Evolutionary conservation across 345 rosid species (phyloP).

Genomic region (Arabis alpina): DNA sequence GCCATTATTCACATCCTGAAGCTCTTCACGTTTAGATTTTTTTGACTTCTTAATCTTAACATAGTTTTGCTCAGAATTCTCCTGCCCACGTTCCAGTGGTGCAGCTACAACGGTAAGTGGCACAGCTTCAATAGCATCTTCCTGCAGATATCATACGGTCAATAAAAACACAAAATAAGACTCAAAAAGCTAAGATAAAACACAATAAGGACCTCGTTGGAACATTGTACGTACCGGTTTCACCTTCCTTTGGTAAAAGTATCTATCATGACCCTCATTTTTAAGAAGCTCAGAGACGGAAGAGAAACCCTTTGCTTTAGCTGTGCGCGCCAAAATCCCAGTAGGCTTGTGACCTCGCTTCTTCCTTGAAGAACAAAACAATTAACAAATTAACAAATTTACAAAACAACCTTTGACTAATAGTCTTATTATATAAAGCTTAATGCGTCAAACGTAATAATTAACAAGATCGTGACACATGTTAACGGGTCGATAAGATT

Average conservation of each 20-base stretch:
- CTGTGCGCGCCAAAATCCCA: slow-evolving; percentile 61
- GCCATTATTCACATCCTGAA: slow-evolving; percentile 47
- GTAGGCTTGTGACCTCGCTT: slow-evolving; percentile 76
- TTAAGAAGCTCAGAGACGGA: slow-evolving; percentile 71
- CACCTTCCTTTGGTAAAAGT: slow-evolving; percentile 26
- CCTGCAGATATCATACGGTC: slow-evolving; percentile 45
- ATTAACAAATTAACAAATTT: neutral
- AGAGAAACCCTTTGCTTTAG: slow-evolving; percentile 70
- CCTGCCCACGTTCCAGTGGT: slow-evolving; percentile 57
- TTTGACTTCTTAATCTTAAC: neutral
- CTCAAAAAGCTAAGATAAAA: neutral
- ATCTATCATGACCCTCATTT: slow-evolving; percentile 49
- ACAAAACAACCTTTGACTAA: neutral
- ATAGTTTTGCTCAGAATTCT: slow-evolving; percentile 49
- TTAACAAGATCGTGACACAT: too few relatives aligned
- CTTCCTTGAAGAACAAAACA: slow-evolving; percentile 55
- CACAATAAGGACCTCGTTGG: slow-evolving; percentile 40
- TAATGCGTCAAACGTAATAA: too few relatives aligned
- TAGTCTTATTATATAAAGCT: too few relatives aligned
- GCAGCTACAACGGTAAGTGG: too few relatives aligned
- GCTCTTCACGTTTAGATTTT: slow-evolving; percentile 32
- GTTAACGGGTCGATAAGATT: too few relatives aligned
- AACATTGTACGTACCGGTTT: slow-evolving; percentile 42
- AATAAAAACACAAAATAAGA: neutral
- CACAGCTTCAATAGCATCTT: slow-evolving; percentile 21